Conservation (phyloP, 331 rosid genomes). For the Quercus tomentella region DNA sequence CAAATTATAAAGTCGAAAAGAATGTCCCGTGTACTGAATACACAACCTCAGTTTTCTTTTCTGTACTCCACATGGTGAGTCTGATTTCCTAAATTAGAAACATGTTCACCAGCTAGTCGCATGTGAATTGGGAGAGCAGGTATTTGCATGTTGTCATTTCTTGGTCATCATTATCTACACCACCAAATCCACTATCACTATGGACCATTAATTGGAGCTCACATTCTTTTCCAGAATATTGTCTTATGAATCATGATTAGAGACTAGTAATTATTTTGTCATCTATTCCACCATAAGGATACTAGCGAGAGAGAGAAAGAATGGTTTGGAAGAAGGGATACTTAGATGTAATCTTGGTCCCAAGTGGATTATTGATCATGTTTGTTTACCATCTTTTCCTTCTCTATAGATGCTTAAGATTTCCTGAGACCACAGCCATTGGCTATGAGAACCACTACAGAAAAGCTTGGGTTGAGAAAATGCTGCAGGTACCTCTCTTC, state of each 20-base stretch:
- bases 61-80: not conserved
- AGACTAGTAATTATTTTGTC: not conserved
- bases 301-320: not conserved
- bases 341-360: not conserved
- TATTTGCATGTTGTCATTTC: not conserved
- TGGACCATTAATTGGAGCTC: not conserved
- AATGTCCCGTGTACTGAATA: not conserved
- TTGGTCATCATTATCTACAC: not conserved
- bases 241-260: not conserved
- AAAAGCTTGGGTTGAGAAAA: not conserved
- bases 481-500: not conserved
- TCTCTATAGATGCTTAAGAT: not conserved
- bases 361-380: not conserved
- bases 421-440: not conserved
- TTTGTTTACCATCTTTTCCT: not conserved
- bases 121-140: not conserved
- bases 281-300: not conserved
- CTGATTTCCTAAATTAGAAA: not conserved
- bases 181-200: not conserved
- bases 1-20: too few relatives aligned
- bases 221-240: not conserved
- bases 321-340: not conserved
- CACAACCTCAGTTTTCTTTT: not conserved
- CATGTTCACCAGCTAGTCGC: not conserved
- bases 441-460: not conserved